A percentile compares a stretch with the other conserved stretches of the same genome.
These are phyloP conservation scores for Pseudogymnoascus sp. DNA, from an alignment of 2,329 filamentous ascomycete genomes.

Conservation along the genomic window DNA sequence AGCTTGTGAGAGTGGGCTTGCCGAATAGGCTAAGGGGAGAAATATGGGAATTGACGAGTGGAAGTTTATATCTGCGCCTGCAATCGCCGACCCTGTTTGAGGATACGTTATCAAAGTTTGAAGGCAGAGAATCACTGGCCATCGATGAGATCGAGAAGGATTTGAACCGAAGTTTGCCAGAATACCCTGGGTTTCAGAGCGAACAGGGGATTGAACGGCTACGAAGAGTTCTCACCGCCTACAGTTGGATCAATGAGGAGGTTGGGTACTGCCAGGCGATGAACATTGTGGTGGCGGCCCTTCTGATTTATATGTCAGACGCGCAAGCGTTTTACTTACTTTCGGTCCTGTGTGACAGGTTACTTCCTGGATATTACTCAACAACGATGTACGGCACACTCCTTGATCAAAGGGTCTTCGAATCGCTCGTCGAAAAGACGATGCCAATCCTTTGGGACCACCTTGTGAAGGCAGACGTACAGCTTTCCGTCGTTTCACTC, in stretches of 20 bases:
- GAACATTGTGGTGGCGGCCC: constrained; percentile 98
- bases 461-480: constrained; percentile 91
- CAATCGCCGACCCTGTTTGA: constrained; percentile 77
- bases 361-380: constrained; percentile 95
- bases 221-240: constrained; percentile 85
- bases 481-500: constrained; percentile 91
- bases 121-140: constrained; percentile 81
- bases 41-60: constrained; percentile 91
- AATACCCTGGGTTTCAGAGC: constrained; percentile 95
- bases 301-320: constrained; percentile 98
- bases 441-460: constrained; percentile 99
- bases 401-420: constrained; percentile 93
- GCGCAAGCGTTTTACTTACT: constrained; percentile 91
- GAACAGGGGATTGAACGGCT: constrained; percentile 89
- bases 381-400: constrained; percentile 99
- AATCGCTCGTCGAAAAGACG: constrained; percentile 95
- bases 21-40: constrained; percentile 90
- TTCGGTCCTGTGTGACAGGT: constrained; percentile 81
- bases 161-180: constrained; percentile 87
- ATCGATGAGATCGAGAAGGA: constrained; percentile 99
- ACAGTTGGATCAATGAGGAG: constrained; percentile 93
- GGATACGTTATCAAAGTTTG: constrained; percentile 76
- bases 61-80: constrained; percentile 79
- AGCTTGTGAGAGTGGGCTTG: constrained; percentile 88
- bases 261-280: constrained; percentile 99